Evolutionary conservation across 2,329 filamentous ascomycete species (phyloP), one percentile per base, ranked within the genome.

Genomic region (Tolypocladium tropicale): DNA sequence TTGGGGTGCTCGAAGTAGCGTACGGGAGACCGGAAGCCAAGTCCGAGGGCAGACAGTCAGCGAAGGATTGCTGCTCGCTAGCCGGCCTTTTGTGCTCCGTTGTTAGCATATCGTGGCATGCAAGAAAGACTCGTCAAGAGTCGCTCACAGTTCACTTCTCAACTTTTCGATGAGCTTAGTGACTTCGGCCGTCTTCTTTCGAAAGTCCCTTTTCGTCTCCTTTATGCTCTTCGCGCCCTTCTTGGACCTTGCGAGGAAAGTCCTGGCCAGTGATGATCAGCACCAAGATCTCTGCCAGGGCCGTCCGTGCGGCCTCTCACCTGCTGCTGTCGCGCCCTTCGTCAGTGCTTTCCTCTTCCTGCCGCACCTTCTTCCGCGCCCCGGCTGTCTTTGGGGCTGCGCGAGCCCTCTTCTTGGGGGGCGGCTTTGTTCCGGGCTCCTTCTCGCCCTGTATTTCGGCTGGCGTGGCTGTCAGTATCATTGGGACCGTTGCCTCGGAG

Each of bases 121-220:
- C 23, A 10, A 23, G 10, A 4, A 1, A 3, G 43, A 9, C 4
- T 6, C 16, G n/a, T 9, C 14, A 6, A 16, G 12, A n/a, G 10
- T 0, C 7, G 6, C 51, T 50, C 34, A 56, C 55, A 16, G 14
- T 12, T 52, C 46, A 10, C 21, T 41, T 16, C 56, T 53, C 28
- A 59, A 28, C 32, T 64, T 55, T 5, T 67, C 61, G 36, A 69
- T 64, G 18, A 59, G 58, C 4, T 53, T 57, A 25, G 61, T 21
- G 21, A 66, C 39, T 9, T 65, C 62, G 9, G 58, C 55, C 9
- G 59, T 60, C 18, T 63, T 61, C 16, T 61, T 62, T 21, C 60
- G 58, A n/a, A 69, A 61, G 2, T 61, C 56, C 36, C 53, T 59
- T 49, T 63, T 68, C 11, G 62, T 59, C 39, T 59, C 59, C 11